These are phyloP conservation scores for Ceratocystiopsis brevicomis DNA, from an alignment of 2,329 filamentous ascomycete species.

Conservation along the genomic window DNA sequence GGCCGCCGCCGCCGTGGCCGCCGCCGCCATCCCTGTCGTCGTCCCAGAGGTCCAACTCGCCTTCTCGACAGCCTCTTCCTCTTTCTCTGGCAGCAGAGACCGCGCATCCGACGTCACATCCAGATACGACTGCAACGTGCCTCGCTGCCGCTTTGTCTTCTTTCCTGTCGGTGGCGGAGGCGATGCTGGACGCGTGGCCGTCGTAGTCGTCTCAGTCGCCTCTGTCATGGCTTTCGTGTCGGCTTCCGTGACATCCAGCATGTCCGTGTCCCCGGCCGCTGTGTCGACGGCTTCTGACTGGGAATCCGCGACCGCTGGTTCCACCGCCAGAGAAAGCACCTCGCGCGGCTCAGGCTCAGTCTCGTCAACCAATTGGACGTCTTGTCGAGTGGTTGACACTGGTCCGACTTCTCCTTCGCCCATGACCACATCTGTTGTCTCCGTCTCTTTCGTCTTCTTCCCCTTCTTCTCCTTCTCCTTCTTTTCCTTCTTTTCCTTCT, in stretches of 20 bases:
- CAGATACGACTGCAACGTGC: background rate
- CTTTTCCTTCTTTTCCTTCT: background rate
- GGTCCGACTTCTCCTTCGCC: background rate
- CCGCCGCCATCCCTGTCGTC: background rate
- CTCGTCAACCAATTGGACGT: background rate
- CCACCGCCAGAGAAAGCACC: background rate
- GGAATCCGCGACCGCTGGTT: background rate
- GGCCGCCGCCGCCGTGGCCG: background rate
- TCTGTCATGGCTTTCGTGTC: background rate
- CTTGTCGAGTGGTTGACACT: constrained; percentile 1
- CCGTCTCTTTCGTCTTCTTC: constrained; percentile 1
- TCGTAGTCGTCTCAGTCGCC: background rate
- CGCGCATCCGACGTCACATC: background rate
- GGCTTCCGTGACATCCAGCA: too few species aligned
- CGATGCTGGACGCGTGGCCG: background rate
- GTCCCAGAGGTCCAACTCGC: too few species aligned
- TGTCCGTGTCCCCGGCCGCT: background rate
- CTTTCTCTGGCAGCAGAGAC: background rate
- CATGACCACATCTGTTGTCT: background rate
- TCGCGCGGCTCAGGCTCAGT: background rate
- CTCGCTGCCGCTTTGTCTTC: constrained; percentile 2
- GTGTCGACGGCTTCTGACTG: background rate
- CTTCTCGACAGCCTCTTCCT: too few species aligned
- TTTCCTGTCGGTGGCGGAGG: background rate
- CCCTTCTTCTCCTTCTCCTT: constrained; percentile 3